phyloP scores from a whole-genome alignment of 2,329 filamentous ascomycete genomes.

The Drechslerella dactyloides region DNA sequence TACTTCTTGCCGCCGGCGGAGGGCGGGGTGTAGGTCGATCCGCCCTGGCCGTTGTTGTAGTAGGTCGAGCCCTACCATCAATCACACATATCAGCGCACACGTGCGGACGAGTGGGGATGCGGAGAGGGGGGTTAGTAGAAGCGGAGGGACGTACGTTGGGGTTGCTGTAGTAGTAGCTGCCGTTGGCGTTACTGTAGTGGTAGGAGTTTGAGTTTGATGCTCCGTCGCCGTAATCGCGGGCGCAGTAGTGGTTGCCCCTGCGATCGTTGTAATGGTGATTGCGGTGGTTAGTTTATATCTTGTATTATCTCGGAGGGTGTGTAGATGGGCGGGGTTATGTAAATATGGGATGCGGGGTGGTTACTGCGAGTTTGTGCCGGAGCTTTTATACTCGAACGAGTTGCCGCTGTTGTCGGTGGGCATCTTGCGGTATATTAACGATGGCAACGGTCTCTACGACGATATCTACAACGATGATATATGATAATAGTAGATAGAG shows the following conservation, averaged over 20 bases:
- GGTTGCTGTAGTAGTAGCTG: slow-evolving; percentile 54
- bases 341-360: not conserved
- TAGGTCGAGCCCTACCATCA: slow-evolving; percentile 51
- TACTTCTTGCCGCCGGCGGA: slow-evolving; percentile 51
- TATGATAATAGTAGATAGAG: too few relatives aligned
- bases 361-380: slow-evolving; percentile 50
- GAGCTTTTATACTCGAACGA: slow-evolving; percentile 42
- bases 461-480: too few relatives aligned
- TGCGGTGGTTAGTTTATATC: not conserved
- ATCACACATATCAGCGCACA: not conserved
- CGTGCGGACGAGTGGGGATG: not conserved
- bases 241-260: slow-evolving; percentile 52
- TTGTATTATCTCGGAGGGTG: too few relatives aligned
- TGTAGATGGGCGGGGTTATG: not conserved
- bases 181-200: slow-evolving; percentile 52
- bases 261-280: not conserved
- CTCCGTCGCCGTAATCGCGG: slow-evolving; percentile 52
- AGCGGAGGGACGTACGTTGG: slow-evolving; percentile 28
- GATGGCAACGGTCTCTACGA: too few relatives aligned
- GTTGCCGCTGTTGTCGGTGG: slow-evolving; percentile 51
- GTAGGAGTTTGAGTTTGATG: slow-evolving; percentile 51
- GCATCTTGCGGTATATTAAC: slow-evolving; percentile 51
- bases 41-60: slow-evolving; percentile 51
- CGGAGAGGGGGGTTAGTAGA: not conserved
- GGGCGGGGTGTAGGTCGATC: slow-evolving; percentile 47